Conservation (phyloP, 306 rosid genomes). For the Hippophae tibetana region DNA sequence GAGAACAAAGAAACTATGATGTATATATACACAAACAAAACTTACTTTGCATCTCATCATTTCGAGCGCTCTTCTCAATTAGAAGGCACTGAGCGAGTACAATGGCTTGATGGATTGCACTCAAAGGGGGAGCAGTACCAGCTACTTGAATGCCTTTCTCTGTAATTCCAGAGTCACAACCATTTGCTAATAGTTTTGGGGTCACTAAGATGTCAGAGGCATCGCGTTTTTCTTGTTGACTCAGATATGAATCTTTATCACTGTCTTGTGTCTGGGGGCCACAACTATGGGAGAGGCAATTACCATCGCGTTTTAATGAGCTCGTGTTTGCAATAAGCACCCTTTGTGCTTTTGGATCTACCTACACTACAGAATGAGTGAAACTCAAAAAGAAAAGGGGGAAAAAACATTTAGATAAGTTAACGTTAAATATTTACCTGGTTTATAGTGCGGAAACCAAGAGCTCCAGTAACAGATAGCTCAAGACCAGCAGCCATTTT, state of each 20-base stretch:
- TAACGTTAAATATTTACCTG: slow-evolving; percentile 44
- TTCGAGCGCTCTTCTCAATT: slow-evolving; percentile 79
- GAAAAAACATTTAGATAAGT: neutral
- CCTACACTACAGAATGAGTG: slow-evolving; percentile 34
- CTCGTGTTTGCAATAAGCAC: slow-evolving; percentile 60
- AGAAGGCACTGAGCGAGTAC: slow-evolving; percentile 75
- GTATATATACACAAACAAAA: slow-evolving; percentile 3
- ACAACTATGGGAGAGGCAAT: slow-evolving; percentile 21
- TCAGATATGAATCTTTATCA: slow-evolving; percentile 24
- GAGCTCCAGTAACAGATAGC: slow-evolving; percentile 85
- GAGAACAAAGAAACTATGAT: neutral
- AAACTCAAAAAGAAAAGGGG: slow-evolving; percentile 11
- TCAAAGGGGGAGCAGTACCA: slow-evolving; percentile 35
- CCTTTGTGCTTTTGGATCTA: slow-evolving; percentile 89
- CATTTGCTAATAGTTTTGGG: slow-evolving; percentile 53
- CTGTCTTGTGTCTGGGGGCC: slow-evolving; percentile 24
- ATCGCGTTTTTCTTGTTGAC: slow-evolving; percentile 27
- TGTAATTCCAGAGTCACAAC: slow-evolving; percentile 26
- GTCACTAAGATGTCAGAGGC: slow-evolving; percentile 52
- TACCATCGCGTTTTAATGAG: slow-evolving; percentile 23
- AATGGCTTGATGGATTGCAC: slow-evolving; percentile 63
- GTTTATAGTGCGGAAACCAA: slow-evolving; percentile 83
- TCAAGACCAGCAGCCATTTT: slow-evolving; percentile 73
- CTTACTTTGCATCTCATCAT: slow-evolving; percentile 92
- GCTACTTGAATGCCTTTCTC: slow-evolving; percentile 38